Conservation (phyloP, 306 rosid species). For the Aeschynomene evenia region DNA sequence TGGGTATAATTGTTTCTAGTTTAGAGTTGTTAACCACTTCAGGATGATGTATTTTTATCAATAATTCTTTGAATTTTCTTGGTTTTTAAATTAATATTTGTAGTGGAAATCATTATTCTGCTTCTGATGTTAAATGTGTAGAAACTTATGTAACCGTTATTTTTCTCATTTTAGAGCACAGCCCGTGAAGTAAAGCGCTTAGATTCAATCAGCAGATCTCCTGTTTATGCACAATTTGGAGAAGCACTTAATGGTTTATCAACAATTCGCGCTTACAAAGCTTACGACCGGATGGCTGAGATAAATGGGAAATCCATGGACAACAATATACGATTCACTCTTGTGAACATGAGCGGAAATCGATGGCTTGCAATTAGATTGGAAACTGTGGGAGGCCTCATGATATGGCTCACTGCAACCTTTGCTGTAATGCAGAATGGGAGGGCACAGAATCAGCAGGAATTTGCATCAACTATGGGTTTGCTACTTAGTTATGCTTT, state of each 20-base stretch:
- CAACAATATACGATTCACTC: constrained; percentile 76
- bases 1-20: background rate
- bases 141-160: constrained; percentile 1
- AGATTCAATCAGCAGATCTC: constrained; percentile 91
- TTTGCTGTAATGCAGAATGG: constrained; percentile 90
- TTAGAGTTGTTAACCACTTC: background rate
- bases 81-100: background rate
- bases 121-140: background rate
- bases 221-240: constrained; percentile 95
- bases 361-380: constrained; percentile 82
- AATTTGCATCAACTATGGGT: constrained; percentile 86
- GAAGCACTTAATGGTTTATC: constrained; percentile 91
- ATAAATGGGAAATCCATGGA: constrained; percentile 91
- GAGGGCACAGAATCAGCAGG: constrained; percentile 63
- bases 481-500: constrained; percentile 87
- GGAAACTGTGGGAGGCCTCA: constrained; percentile 85
- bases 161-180: constrained; percentile 61
- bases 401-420: constrained; percentile 92
- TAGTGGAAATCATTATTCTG: background rate
- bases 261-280: constrained; percentile 86
- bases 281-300: constrained; percentile 89
- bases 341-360: constrained; percentile 61
- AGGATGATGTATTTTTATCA: background rate
- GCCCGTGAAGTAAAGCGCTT: constrained; percentile 94
- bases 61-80: background rate